phyloP scores from a whole-genome alignment of 805 yeast genomes.

The Ogataea paradorogensis region DNA sequence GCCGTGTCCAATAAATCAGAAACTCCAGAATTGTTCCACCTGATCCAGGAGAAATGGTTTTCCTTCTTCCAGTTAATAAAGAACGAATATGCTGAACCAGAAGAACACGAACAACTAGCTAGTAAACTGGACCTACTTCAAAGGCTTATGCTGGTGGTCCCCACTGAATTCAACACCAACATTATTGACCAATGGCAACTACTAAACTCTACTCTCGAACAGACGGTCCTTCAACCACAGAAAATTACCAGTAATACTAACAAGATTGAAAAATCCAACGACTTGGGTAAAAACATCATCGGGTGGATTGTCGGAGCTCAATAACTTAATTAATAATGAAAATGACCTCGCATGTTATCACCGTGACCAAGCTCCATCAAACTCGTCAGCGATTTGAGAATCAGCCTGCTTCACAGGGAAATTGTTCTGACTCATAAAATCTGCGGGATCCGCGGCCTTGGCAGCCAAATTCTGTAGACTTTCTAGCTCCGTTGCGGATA shows the following conservation, averaged over 20 bases:
- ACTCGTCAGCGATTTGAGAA: slow-evolving; percentile 1
- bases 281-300: slow-evolving; percentile 33
- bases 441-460: slow-evolving; percentile 14
- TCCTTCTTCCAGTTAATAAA: slow-evolving; percentile 75
- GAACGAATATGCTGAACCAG: slow-evolving; percentile 27
- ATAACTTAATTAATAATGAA: slow-evolving; percentile 3
- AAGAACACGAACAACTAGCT: slow-evolving; percentile 11
- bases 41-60: slow-evolving; percentile 52
- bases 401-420: background rate
- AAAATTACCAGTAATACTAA: background rate
- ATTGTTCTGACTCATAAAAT: slow-evolving; percentile 4
- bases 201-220: slow-evolving; percentile 34
- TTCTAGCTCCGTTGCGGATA: slow-evolving; percentile 9
- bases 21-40: slow-evolving; percentile 10
- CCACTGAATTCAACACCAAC: slow-evolving; percentile 51
- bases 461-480: slow-evolving; percentile 13
- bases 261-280: slow-evolving; percentile 19
- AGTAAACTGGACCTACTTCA: slow-evolving; percentile 55
- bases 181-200: slow-evolving; percentile 64
- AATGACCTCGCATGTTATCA: background rate
- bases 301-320: slow-evolving; percentile 37
- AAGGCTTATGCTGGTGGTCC: slow-evolving; percentile 48
- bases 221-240: slow-evolving; percentile 19
- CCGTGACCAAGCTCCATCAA: background rate
- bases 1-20: slow-evolving; percentile 13